Conservation (phyloP, 1,284 basidiomycete species). For the Agroathelia rolfsii region DNA sequence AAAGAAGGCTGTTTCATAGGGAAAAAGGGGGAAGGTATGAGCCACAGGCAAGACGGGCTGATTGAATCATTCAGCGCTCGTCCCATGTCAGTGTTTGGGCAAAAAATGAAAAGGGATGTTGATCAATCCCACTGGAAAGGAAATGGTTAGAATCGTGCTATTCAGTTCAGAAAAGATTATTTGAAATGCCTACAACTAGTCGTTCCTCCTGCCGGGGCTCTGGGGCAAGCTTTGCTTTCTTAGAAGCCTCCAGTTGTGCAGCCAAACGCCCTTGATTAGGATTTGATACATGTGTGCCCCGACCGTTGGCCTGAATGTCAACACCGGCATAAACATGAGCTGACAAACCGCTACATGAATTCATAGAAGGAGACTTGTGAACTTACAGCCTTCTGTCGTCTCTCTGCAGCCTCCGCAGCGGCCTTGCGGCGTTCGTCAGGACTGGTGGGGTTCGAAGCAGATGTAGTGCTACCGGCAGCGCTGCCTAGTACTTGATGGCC, state of each 20-base stretch:
- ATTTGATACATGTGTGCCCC: conserved; percentile 51
- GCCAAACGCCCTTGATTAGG: conserved; percentile 58
- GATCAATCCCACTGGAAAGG: conserved; percentile 22
- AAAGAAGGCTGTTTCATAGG: too few relatives aligned
- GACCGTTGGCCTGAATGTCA: conserved; percentile 36
- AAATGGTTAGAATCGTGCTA: conserved; percentile 17
- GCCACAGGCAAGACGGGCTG: too few relatives aligned
- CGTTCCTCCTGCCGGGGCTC: conserved; percentile 43
- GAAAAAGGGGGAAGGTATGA: too few relatives aligned
- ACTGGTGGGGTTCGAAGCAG: conserved; percentile 19
- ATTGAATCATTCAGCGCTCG: too few relatives aligned
- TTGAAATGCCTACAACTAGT: conserved; percentile 63
- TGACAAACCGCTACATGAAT: conserved; percentile 1
- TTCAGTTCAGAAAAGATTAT: conserved; percentile 6
- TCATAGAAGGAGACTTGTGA: conserved; percentile 10
- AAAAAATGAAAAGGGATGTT: too few relatives aligned
- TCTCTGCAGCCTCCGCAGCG: conserved; percentile 63
- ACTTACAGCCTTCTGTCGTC: conserved; percentile 51
- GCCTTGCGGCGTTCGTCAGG: conserved; percentile 50
- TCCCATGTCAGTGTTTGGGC: too few relatives aligned
- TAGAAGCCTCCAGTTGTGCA: conserved; percentile 40
- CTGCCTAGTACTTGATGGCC: conserved; percentile 43
- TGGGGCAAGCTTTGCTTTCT: conserved; percentile 35
- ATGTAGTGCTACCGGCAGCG: too few relatives aligned
- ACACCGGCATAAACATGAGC: too few relatives aligned